A percentile compares a stretch with the other conserved stretches of the same genome.
phyloP scores from a whole-genome alignment of 2,329 filamentous ascomycete genomes.

The Diaporthe capsici region DNA sequence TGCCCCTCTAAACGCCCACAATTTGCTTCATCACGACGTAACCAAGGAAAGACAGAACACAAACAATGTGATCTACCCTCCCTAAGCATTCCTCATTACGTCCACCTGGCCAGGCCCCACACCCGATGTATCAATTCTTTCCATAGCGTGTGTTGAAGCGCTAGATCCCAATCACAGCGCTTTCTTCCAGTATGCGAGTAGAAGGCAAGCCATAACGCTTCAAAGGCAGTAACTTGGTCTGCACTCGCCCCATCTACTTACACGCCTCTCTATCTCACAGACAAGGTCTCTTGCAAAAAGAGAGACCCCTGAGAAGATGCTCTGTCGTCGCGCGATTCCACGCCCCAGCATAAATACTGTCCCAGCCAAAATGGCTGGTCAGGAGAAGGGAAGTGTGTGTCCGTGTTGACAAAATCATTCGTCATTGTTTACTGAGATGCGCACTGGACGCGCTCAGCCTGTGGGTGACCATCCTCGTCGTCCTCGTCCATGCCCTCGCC shows the following conservation, averaged over 20 bases:
- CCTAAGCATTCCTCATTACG: slow-evolving; percentile 34
- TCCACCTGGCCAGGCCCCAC: slow-evolving; percentile 9
- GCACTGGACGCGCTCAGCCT: slow-evolving; percentile 86
- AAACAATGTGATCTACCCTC: slow-evolving; percentile 30
- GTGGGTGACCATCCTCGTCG: slow-evolving; percentile 81
- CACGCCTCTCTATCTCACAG: background rate
- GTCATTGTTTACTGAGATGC: slow-evolving; percentile 80
- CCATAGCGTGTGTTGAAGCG: slow-evolving; percentile 7
- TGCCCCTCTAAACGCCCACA: slow-evolving; percentile 42
- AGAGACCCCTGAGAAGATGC: background rate
- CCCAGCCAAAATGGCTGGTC: background rate
- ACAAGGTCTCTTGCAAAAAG: background rate
- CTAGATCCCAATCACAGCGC: background rate
- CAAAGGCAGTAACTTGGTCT: background rate
- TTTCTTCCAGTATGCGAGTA: slow-evolving; percentile 9
- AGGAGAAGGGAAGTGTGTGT: background rate
- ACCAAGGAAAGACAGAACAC: slow-evolving; percentile 35
- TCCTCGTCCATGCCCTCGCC: slow-evolving; percentile 77
- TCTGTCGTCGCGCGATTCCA: background rate
- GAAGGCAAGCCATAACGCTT: slow-evolving; percentile 6
- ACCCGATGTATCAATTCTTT: slow-evolving; percentile 1
- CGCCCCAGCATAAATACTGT: background rate
- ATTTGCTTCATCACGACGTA: slow-evolving; percentile 39
- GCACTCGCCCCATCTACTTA: slow-evolving; percentile 4
- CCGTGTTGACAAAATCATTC: slow-evolving; percentile 13